Base-by-base conservation (phyloP, 164 flowering plant species). In the Protea cynaroides region DNA sequence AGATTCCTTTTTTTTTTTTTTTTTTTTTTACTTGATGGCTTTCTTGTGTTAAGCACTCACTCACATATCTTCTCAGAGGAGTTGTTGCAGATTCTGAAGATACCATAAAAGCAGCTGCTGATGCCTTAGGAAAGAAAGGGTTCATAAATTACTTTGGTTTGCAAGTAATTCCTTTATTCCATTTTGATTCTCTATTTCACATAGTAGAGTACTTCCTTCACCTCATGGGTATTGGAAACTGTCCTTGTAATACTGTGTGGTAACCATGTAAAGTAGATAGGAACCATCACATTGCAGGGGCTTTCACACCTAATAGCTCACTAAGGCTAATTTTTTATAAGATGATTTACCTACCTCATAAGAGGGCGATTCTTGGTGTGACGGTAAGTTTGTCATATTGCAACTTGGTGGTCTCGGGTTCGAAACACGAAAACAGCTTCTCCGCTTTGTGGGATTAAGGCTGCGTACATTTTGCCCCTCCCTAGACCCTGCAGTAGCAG, bases 61-160 rank as follows among this genome's bases (percentile, higher is more conserved):
- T 76, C 37, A 34, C 71, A n/a, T 69, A 62, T 70, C 34, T 76
- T 69, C 69, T 65, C 81, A 94, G 98, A 72, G 92, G 95, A 66
- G 88, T 94, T 64, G 73, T 78, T 77, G 84, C 96, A 57, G 93
- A 90, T 64, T 86, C 86, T 68, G 92, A 87, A 67, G 95, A 87
- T 44, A 81, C 73, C 51, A 75, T 94, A 58, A 89, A 76, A 81
- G 86, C 81, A 25, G 81, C 96, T 67, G 93, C 84, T 49, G 79
- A 75, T 61, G 82, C 87, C 56, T 76, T 94, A 37, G 96, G 95
- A 69, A 80, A 67, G 76, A 73, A 74, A 74, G 98, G 98, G 24
- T 94, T 91, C 65, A 79, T 94, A 68, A 94, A 94, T 75, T 94
- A 94, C 84, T 93, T 89, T 69, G 98, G 98, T 66, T 80, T 93